These are phyloP conservation scores for Rhodotorula sp. DNA, from an alignment of 1,284 basidiomycete genomes.

Conservation along the genomic window DNA sequence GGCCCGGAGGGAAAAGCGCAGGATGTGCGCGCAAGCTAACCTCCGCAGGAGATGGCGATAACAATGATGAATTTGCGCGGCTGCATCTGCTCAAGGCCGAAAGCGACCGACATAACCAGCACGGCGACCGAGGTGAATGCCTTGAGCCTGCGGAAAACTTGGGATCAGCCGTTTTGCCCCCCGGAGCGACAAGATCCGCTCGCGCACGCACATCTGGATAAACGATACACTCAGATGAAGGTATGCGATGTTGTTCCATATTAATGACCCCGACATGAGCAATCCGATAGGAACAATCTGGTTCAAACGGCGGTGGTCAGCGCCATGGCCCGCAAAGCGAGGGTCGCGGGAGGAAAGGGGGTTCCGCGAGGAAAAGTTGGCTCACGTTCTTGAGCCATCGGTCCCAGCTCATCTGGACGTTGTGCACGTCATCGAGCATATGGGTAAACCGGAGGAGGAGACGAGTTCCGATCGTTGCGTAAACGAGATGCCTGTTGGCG, in stretches of 20 bases:
- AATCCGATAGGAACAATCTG: conserved; percentile 54
- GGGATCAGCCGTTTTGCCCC: background rate
- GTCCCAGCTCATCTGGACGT: conserved; percentile 46
- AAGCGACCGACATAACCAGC: conserved; percentile 46
- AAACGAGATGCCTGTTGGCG: conserved; percentile 48
- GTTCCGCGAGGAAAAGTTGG: background rate
- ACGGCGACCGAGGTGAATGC: conserved; percentile 50
- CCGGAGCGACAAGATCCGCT: background rate
- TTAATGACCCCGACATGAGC: conserved; percentile 54
- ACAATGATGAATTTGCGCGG: conserved; percentile 51
- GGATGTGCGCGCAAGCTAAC: conserved; percentile 6
- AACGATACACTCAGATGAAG: conserved; percentile 51
- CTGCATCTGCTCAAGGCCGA: conserved; percentile 46
- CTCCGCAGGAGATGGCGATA: conserved; percentile 52
- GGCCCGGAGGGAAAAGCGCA: no score
- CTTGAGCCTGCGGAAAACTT: conserved; percentile 50
- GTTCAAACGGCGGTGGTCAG: background rate
- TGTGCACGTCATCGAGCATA: conserved; percentile 51
- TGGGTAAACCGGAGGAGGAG: conserved; percentile 51
- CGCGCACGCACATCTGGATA: conserved; percentile 53
- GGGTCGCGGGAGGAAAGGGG: no score
- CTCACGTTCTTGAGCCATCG: conserved; percentile 36
- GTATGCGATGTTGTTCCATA: conserved; percentile 55
- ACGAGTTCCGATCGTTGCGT: conserved; percentile 52
- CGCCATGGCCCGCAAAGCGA: fast-evolving